These are phyloP conservation scores for Sporothrix brunneoviolacea DNA, from an alignment of 2,329 filamentous ascomycete genomes.

Conservation along the genomic window DNA sequence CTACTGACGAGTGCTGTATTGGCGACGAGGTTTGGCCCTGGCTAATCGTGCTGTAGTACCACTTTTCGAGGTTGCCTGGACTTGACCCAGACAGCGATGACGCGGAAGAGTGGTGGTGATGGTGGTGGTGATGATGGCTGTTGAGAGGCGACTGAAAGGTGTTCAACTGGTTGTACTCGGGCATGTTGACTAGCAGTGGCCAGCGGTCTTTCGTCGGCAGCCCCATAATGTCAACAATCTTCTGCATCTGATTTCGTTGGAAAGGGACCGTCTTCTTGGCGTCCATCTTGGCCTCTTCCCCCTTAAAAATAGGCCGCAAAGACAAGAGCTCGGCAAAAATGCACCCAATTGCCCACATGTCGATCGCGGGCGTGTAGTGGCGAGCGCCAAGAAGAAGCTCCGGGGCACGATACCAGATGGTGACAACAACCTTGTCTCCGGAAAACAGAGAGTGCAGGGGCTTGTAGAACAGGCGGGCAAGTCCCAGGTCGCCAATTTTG, in stretches of 20 bases:
- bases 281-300: constrained; percentile 98
- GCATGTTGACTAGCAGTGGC: constrained; percentile 79
- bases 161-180: constrained; percentile 69
- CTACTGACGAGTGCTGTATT: constrained; percentile 41
- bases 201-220: constrained; percentile 82
- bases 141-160: constrained; percentile 42
- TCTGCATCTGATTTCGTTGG: constrained; percentile 97
- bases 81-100: constrained; percentile 10
- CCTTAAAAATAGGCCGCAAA: constrained; percentile 92
- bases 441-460: constrained; percentile 85
- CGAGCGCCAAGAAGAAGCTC: constrained; percentile 84
- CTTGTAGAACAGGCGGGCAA: constrained; percentile 90
- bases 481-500: constrained; percentile 88
- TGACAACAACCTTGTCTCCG: constrained; percentile 97
- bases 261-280: constrained; percentile 96
- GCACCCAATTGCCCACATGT: constrained; percentile 95
- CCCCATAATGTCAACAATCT: constrained; percentile 95
- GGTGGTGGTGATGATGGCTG: constrained; percentile 31
- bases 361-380: constrained; percentile 96
- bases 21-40: constrained; percentile 36
- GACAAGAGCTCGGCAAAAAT: constrained; percentile 94
- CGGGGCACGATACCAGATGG: constrained; percentile 96
- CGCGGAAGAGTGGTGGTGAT: constrained; percentile 2
- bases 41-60: constrained; percentile 68
- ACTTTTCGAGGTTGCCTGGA: constrained; percentile 59